Conservation (phyloP, 495 filamentous ascomycete species). For the Neohortaea acidophila region DNA sequence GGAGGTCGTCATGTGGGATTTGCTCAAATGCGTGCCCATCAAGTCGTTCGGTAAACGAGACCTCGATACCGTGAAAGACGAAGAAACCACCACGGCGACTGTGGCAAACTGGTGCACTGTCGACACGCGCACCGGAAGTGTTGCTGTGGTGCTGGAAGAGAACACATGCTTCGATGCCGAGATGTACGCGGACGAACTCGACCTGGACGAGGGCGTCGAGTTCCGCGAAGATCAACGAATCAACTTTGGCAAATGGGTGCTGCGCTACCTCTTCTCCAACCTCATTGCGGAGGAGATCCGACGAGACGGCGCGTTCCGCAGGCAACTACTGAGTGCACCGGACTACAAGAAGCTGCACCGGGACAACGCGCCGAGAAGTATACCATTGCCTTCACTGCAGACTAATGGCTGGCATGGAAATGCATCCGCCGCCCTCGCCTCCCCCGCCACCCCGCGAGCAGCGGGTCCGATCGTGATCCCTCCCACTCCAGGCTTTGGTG, state of each 20-base stretch:
- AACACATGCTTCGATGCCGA: conserved; percentile 97
- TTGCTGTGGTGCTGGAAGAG: conserved; percentile 82
- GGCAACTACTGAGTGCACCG: conserved; percentile 39
- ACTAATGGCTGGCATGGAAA: conserved; percentile 30
- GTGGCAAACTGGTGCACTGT: conserved; percentile 92
- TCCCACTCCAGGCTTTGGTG: conserved; percentile 59
- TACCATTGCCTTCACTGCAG: conserved; percentile 42
- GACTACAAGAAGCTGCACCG: conserved; percentile 43
- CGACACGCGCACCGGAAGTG: conserved; percentile 76
- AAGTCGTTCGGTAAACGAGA: conserved; percentile 82
- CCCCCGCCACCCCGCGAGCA: conserved; percentile 46
- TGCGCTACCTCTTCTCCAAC: conserved; percentile 80
- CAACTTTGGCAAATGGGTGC: conserved; percentile 92
- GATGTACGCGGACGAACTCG: conserved; percentile 81
- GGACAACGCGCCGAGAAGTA: conserved; percentile 45
- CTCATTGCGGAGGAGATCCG: conserved; percentile 80
- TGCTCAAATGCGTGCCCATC: conserved; percentile 65
- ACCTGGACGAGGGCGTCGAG: conserved; percentile 53
- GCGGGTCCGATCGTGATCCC: conserved; percentile 44
- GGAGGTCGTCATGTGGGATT: conserved; percentile 92
- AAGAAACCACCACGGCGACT: conserved; percentile 75
- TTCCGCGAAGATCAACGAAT: conserved; percentile 93
- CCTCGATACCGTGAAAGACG: conserved; percentile 76
- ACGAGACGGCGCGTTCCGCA: conserved; percentile 59
- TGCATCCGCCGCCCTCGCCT: conserved; percentile 35